Evolutionary conservation across 768 basidiomycete species (phyloP), one percentile per base, ranked within the genome.

Genomic region (Gloeopeniophorella convolvens): DNA sequence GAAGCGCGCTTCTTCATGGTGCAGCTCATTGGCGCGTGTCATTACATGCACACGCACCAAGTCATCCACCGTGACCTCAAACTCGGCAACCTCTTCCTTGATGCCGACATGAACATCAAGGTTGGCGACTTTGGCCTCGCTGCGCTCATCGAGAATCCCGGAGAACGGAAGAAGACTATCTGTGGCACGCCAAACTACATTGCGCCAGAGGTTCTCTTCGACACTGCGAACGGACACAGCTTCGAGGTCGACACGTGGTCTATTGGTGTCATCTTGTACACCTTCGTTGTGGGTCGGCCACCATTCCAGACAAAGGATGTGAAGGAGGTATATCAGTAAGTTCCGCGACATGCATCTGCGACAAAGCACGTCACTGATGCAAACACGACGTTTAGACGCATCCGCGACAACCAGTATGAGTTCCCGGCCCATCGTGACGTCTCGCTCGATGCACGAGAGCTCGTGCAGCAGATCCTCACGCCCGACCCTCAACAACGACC

Each of bases 201-300:
- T 56, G 95, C 96, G 0, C 96, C 96, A 0, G 95, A 98, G 64
- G 93, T 98, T 20, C 71, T 99, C 58, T 96, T 95, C 65, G 93
- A 97, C 65, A 91, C 87, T 21, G 89, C 83, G 15, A 94, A 92
- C 56, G 94, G 95, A 1, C 95, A 99, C 68, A 93, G 89, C 63
- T 99, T 96, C 59, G 96, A 99, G 70, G 95, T 97, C 24, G 95
- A 99, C 64, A 88, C 92, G 8, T 99, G 95, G 95, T 92, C 89
- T 2, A 85, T 95, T 42, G 95, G 95, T 12, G 95, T 99, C 46
- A 97, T 98, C 52, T 70, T 98, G 56, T 98, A 98, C 63, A 99
- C 95, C 1, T 81, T 97, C 44, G 72, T 95, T 27, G 76, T 97
- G 27, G 96, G 96, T 11, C 82, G 87, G n/a, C 95, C 95, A 1